Percentiles rank a stretch among this genome's conserved stretches.
phyloP scores from a whole-genome alignment of 495 filamentous ascomycete genomes.

The Hypoxylon lienhwacheense region DNA sequence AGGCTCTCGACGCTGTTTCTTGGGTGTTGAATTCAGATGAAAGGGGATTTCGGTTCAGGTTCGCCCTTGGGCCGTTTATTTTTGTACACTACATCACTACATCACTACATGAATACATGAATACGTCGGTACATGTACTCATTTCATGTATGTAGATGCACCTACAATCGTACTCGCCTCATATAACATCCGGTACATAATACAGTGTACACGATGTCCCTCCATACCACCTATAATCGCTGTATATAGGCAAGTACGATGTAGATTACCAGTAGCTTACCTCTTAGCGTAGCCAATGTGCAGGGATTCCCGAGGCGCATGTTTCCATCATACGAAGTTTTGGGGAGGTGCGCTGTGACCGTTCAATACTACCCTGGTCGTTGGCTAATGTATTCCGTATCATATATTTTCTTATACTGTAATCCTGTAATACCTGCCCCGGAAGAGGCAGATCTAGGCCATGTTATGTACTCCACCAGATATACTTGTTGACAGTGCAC shows the following conservation, averaged over 20 bases:
- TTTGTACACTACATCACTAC: no score
- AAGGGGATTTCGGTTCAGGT: constrained; percentile 25
- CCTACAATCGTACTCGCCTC: no score
- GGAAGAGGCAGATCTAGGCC: constrained; percentile 5
- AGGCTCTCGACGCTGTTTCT: constrained; percentile 27
- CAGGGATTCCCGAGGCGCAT: constrained; percentile 33
- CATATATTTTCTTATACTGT: background rate
- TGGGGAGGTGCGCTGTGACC: constrained; percentile 28
- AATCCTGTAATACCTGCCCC: background rate
- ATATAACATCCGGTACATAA: no score
- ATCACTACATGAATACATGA: no score
- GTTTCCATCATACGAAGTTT: constrained; percentile 32
- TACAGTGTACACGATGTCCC: no score
- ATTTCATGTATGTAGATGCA: no score
- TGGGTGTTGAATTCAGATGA: constrained; percentile 20
- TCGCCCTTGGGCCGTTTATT: constrained; percentile 33
- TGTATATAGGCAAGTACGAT: no score
- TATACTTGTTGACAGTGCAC: constrained; percentile 1
- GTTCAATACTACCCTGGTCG: background rate
- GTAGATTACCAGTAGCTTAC: constrained; percentile 14
- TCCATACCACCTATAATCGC: no score
- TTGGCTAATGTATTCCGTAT: background rate
- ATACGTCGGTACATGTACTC: constrained; percentile 18
- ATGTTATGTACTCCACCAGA: constrained; percentile 19
- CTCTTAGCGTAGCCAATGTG: constrained; percentile 1